Conservation (phyloP, 306 rosid species). For the Trifolium subterraneum region DNA sequence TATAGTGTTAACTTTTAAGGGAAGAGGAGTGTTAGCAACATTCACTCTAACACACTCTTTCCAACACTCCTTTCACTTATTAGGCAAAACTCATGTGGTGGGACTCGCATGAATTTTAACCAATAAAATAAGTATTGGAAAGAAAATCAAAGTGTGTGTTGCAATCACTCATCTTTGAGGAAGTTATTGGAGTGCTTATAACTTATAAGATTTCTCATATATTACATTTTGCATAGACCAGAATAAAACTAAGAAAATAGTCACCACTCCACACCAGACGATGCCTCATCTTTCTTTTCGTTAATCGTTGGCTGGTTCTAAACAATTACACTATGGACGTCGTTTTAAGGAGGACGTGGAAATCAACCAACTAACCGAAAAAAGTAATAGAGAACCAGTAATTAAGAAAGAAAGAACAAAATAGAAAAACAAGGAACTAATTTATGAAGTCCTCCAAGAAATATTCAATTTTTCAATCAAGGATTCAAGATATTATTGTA, state of each 20-base stretch:
- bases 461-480: slow-evolving; percentile 11
- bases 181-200: not conserved
- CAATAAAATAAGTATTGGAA: not conserved
- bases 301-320: slow-evolving; percentile 6
- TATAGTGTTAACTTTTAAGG: not conserved
- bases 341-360: not conserved
- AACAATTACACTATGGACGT: slow-evolving; percentile 18
- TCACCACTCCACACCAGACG: not conserved
- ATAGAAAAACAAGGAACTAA: not conserved
- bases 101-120: not conserved
- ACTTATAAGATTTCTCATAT: slow-evolving; percentile 23
- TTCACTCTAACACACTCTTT: not conserved
- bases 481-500: not conserved
- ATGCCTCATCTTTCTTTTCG: not conserved
- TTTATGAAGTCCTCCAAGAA: slow-evolving; percentile 7
- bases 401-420: not conserved
- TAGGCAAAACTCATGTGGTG: not conserved
- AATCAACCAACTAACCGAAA: slow-evolving; percentile 31
- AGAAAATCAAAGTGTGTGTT: not conserved
- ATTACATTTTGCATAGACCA: not conserved
- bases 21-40: not conserved
- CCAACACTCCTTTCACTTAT: not conserved
- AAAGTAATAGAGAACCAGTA: not conserved
- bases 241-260: slow-evolving; percentile 18
- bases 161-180: not conserved